phyloP scores from a whole-genome alignment of 495 filamentous ascomycete species.

The Staphylotrichum longicolle region DNA sequence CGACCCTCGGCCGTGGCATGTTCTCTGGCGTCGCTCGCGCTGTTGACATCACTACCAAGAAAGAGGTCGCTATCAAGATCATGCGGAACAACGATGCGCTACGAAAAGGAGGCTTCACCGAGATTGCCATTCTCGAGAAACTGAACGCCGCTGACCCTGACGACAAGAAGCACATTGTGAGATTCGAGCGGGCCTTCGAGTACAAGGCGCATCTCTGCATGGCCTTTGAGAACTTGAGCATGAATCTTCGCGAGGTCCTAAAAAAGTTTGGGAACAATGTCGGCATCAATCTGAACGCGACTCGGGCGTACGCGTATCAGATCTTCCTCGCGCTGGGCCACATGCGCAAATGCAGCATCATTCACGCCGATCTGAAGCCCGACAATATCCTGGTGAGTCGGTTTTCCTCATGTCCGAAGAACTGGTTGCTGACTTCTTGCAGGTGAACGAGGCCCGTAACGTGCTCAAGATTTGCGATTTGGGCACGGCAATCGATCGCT shows the following conservation, averaged over 20 bases:
- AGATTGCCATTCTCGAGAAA: conserved; percentile 86
- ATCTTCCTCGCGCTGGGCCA: conserved; percentile 86
- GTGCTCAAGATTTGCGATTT: conserved; percentile 92
- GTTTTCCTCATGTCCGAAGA: not conserved
- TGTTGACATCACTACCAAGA: conserved; percentile 68
- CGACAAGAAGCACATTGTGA: conserved; percentile 88
- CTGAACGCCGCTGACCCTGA: conserved; percentile 79
- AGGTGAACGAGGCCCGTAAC: conserved; percentile 80
- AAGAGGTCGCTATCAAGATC: conserved; percentile 85
- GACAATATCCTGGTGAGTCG: conserved; percentile 82
- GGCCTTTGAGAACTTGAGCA: conserved; percentile 91
- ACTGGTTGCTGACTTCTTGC: conserved; percentile 12
- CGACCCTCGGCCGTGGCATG: conserved; percentile 89
- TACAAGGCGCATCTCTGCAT: conserved; percentile 95
- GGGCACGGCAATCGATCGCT: conserved; percentile 85
- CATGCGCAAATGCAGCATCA: conserved; percentile 84
- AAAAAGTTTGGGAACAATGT: conserved; percentile 95
- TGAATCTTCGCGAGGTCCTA: conserved; percentile 91
- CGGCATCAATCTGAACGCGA: conserved; percentile 82
- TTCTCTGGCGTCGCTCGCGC: conserved; percentile 95
- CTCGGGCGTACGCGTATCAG: conserved; percentile 85
- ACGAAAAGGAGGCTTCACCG: conserved; percentile 88
- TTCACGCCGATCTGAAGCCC: conserved; percentile 95
- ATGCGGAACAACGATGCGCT: conserved; percentile 93
- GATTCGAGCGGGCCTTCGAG: conserved; percentile 81